Conservation (phyloP, 2,329 filamentous ascomycete species). For the Diplocarpon mali region DNA sequence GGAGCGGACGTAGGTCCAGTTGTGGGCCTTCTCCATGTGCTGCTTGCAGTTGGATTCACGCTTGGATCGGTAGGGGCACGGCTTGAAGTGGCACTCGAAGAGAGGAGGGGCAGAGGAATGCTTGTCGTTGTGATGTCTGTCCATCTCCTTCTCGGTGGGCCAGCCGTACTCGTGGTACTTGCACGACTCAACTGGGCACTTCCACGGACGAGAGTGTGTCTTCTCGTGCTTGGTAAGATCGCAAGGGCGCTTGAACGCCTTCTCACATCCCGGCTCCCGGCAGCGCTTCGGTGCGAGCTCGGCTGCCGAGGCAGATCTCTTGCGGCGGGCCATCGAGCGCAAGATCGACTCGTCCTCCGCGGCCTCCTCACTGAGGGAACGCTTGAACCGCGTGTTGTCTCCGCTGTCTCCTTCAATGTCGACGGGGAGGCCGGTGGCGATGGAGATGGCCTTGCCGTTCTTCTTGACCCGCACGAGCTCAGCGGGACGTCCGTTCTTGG, state of each 20-base stretch:
- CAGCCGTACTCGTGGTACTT: constrained; percentile 85
- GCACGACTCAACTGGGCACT: constrained; percentile 73
- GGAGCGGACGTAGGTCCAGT: constrained; percentile 80
- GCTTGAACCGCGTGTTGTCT: constrained; percentile 45
- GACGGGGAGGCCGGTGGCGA: constrained; percentile 58
- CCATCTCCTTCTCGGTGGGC: constrained; percentile 96
- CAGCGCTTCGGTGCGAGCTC: constrained; percentile 73
- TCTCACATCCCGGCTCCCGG: constrained; percentile 64
- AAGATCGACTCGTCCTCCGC: constrained; percentile 73
- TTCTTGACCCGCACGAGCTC: constrained; percentile 76
- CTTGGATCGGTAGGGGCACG: constrained; percentile 90
- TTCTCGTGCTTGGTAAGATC: constrained; percentile 98
- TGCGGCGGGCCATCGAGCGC: constrained; percentile 89
- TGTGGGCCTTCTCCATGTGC: constrained; percentile 96
- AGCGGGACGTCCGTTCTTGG: constrained; percentile 69
- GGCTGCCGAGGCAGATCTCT: constrained; percentile 83
- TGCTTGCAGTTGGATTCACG: constrained; percentile 95
- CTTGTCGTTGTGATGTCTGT: constrained; percentile 93
- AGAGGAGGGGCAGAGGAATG: constrained; percentile 71
- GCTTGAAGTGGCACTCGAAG: constrained; percentile 72
- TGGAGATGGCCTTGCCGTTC: constrained; percentile 67
- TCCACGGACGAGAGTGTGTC: constrained; percentile 93
- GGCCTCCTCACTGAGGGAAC: constrained; percentile 55
- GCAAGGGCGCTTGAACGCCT: constrained; percentile 93
- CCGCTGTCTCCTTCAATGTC: constrained; percentile 42